Evolutionary conservation across 2,329 filamentous ascomycete genomes (phyloP).

Genomic region (Hortaea werneckii): DNA sequence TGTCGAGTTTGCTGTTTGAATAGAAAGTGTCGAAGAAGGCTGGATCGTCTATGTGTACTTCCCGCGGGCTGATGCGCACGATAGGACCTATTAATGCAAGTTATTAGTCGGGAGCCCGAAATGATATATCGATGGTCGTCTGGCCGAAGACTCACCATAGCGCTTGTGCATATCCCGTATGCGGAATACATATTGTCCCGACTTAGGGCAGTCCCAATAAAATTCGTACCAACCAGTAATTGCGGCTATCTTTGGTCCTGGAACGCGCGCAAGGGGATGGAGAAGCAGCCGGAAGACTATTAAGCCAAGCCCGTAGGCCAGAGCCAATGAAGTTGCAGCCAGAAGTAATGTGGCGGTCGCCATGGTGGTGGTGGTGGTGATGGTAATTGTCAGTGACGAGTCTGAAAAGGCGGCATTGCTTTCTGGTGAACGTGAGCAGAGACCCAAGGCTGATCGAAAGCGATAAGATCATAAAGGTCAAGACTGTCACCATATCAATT

Average conservation of each 20-base stretch:
- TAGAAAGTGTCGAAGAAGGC: constrained; percentile 5
- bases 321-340: not conserved
- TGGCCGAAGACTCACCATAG: constrained; percentile 1
- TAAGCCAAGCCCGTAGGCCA: constrained; percentile 1
- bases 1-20: constrained; percentile 3
- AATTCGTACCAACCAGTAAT: constrained; percentile 15
- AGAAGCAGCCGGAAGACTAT: constrained; percentile 9
- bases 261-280: constrained; percentile 14
- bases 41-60: constrained; percentile 32
- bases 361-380: not conserved
- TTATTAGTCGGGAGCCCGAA: not conserved
- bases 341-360: not conserved
- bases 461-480: too few species aligned
- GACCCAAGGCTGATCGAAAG: too few species aligned
- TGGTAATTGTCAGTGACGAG: not conserved
- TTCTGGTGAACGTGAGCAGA: too few species aligned
- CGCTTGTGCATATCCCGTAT: constrained; percentile 12
- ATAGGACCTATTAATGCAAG: constrained; percentile 26
- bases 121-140: not conserved
- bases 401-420: too few species aligned
- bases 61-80: constrained; percentile 38
- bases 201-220: constrained; percentile 14
- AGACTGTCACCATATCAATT: too few species aligned
- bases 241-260: constrained; percentile 17
- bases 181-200: constrained; percentile 11